These are phyloP conservation scores for Metschnikowia shivogae DNA, from an alignment of 805 yeast species.

Conservation along the genomic window DNA sequence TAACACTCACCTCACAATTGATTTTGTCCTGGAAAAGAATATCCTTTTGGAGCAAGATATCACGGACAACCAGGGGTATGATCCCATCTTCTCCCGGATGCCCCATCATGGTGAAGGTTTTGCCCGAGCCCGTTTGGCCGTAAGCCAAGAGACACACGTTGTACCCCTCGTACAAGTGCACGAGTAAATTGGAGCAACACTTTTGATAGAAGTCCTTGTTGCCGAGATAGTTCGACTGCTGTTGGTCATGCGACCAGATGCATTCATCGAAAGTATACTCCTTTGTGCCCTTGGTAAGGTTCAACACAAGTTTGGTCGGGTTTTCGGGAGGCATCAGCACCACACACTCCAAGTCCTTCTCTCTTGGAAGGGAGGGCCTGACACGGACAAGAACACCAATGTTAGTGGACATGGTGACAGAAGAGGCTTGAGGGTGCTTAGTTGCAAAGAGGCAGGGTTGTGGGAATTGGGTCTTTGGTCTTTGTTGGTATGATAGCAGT, in stretches of 20 bases:
- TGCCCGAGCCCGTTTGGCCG: slow-evolving; percentile 43
- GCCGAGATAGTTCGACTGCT: slow-evolving; percentile 34
- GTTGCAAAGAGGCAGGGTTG: too few relatives aligned
- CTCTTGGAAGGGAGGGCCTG: slow-evolving; percentile 41
- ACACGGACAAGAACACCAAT: slow-evolving; percentile 52
- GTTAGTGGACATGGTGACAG: slow-evolving; percentile 11
- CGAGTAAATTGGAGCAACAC: slow-evolving; percentile 56
- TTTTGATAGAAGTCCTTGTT: slow-evolving; percentile 50
- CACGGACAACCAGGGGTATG: slow-evolving; percentile 45
- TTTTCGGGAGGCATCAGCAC: slow-evolving; percentile 29
- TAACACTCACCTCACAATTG: slow-evolving; percentile 42
- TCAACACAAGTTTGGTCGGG: slow-evolving; percentile 17
- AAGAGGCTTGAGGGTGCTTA: too few relatives aligned
- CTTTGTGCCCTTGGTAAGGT: slow-evolving; percentile 27
- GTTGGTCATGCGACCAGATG: slow-evolving; percentile 43
- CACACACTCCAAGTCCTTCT: slow-evolving; percentile 22
- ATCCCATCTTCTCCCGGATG: slow-evolving; percentile 31
- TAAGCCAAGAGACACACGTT: slow-evolving; percentile 42
- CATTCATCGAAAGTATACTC: slow-evolving; percentile 49
- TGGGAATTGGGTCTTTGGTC: too few relatives aligned
- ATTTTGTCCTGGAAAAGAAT: slow-evolving; percentile 33
- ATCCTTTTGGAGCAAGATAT: slow-evolving; percentile 45
- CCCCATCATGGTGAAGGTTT: slow-evolving; percentile 44
- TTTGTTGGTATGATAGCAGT: too few relatives aligned
- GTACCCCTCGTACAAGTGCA: slow-evolving; percentile 46